phyloP scores from a whole-genome alignment of 2,329 filamentous ascomycete genomes.

The Sarocladium oryzae region DNA sequence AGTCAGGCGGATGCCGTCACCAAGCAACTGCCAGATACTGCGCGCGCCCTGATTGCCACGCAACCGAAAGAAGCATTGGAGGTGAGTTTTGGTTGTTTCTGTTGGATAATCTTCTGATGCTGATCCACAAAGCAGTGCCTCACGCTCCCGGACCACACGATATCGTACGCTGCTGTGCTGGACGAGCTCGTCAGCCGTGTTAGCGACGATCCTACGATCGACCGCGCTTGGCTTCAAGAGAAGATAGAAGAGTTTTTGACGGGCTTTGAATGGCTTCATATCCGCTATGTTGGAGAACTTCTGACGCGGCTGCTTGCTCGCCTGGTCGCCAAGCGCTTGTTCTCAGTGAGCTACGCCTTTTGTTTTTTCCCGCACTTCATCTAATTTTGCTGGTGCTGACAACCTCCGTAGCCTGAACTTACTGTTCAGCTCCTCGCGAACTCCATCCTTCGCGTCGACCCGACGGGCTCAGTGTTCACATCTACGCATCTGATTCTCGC shows the following conservation, averaged over 20 bases:
- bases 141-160: neutral
- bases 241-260: neutral
- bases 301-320: neutral
- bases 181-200: neutral
- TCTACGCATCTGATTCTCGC: constrained; percentile 53
- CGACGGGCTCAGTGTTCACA: constrained; percentile 59
- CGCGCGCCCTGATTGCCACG: neutral
- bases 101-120: neutral
- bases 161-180: constrained; percentile 1
- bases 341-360: neutral
- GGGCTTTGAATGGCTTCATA: neutral
- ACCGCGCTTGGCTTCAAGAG: neutral
- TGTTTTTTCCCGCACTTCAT: neutral
- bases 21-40: constrained; percentile 1
- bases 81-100: neutral
- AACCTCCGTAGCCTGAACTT: neutral
- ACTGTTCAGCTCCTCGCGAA: constrained; percentile 24
- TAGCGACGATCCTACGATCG: neutral
- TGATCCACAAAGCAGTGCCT: neutral
- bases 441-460: constrained; percentile 61
- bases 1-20: constrained; percentile 1
- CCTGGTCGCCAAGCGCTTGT: neutral
- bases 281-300: neutral
- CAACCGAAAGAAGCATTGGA: neutral
- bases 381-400: neutral